A percentile compares a stretch with the other conserved stretches of the same genome.
phyloP scores from a whole-genome alignment of 2,329 filamentous ascomycete species.

The Phoma herbarum region DNA sequence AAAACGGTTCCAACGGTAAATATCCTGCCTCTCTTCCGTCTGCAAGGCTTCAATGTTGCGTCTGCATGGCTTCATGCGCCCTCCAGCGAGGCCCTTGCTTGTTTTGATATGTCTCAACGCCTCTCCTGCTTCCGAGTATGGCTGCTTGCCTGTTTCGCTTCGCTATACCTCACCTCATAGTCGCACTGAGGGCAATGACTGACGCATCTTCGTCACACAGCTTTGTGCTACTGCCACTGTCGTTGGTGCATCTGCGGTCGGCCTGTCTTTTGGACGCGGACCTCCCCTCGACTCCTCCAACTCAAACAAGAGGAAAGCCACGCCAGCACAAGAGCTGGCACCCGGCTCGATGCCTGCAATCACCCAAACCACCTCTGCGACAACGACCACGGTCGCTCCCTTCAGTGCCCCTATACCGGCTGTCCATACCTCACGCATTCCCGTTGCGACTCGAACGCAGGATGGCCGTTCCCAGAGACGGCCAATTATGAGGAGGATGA shows the following conservation, averaged over 20 bases:
- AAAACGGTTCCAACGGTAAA: slow-evolving; percentile 58
- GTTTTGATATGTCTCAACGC: slow-evolving; percentile 40
- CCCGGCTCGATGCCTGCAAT: slow-evolving; percentile 40
- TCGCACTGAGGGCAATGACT: slow-evolving; percentile 46
- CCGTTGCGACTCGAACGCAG: slow-evolving; percentile 38
- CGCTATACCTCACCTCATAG: slow-evolving; percentile 31
- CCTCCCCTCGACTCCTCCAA: slow-evolving; percentile 49
- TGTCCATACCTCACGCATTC: slow-evolving; percentile 37
- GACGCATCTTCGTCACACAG: slow-evolving; percentile 55
- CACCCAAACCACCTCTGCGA: slow-evolving; percentile 38
- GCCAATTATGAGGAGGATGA: slow-evolving; percentile 46
- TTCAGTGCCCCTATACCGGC: slow-evolving; percentile 37
- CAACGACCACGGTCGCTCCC: slow-evolving; percentile 33
- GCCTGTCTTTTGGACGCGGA: slow-evolving; percentile 65
- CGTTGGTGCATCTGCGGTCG: slow-evolving; percentile 67
- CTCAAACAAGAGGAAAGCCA: slow-evolving; percentile 51
- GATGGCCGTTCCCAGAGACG: slow-evolving; percentile 44
- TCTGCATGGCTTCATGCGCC: slow-evolving; percentile 17
- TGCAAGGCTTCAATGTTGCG: slow-evolving; percentile 20
- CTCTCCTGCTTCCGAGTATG: slow-evolving; percentile 33
- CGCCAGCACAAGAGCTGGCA: slow-evolving; percentile 44
- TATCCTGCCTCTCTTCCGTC: slow-evolving; percentile 32
- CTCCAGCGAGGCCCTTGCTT: slow-evolving; percentile 38
- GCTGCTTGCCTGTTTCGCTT: slow-evolving; percentile 38
- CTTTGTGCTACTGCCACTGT: slow-evolving; percentile 69